A percentile compares a stretch with the other conserved stretches of the same genome.
Conservation (phyloP, 129 eudicot species). For the Flaveria bidentis region DNA sequence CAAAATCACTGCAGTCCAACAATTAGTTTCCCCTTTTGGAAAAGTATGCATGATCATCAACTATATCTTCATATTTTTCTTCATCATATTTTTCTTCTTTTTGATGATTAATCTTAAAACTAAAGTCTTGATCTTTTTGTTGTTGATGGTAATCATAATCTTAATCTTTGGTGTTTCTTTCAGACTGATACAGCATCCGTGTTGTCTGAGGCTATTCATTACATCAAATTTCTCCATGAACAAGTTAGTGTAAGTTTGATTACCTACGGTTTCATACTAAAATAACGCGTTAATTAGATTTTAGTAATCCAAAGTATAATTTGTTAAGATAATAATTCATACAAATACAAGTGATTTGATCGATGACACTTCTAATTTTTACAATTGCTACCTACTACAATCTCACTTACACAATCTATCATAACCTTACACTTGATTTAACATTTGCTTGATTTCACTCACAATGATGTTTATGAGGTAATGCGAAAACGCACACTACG, state of each 20-base stretch:
- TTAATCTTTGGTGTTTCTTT: not conserved
- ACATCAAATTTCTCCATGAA: constrained; percentile 92
- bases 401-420: too few relatives aligned
- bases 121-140: constrained; percentile 21
- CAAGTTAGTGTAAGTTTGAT: constrained; percentile 80
- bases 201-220: constrained; percentile 87
- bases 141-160: constrained; percentile 10
- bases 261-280: not conserved
- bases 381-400: too few relatives aligned
- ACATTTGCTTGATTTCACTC: too few relatives aligned
- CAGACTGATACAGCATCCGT: constrained; percentile 99
- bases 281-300: not conserved
- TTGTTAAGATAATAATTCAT: too few relatives aligned
- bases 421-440: too few relatives aligned
- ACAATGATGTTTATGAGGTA: too few relatives aligned
- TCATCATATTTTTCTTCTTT: constrained; percentile 22
- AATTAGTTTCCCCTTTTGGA: constrained; percentile 99
- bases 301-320: too few relatives aligned
- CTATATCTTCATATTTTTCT: constrained; percentile 19
- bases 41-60: constrained; percentile 62
- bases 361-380: too few relatives aligned
- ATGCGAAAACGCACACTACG: too few relatives aligned
- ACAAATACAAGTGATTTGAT: too few relatives aligned
- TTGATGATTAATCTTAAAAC: constrained; percentile 36
- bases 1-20: constrained; percentile 99